Conservation (phyloP, 2,329 filamentous ascomycete species). For the Chaetomium strumarium region DNA sequence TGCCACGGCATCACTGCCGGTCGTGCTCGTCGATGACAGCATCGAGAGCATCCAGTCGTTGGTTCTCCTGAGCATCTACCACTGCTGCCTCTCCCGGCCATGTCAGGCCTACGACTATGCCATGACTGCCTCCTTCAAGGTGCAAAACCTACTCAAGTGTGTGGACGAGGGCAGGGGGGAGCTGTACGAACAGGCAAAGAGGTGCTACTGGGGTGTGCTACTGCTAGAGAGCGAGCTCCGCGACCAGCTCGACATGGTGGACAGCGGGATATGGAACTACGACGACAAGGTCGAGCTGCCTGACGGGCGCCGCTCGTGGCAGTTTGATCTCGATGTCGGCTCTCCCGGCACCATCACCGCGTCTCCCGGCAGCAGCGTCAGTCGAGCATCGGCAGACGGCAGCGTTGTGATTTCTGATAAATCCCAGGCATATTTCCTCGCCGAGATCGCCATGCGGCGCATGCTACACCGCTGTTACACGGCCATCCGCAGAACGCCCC, state of each 20-base stretch:
- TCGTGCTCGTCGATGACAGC: conserved; percentile 1
- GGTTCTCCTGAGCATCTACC: conserved; percentile 4
- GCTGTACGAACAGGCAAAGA: conserved; percentile 6
- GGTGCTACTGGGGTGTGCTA: conserved; percentile 3
- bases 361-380: background rate
- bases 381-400: background rate
- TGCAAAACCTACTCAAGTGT: background rate
- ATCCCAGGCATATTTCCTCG: conserved; percentile 4
- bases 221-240: conserved; percentile 4
- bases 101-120: conserved; percentile 5
- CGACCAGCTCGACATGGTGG: conserved; percentile 5
- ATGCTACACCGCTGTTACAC: conserved; percentile 6
- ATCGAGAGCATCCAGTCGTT: conserved; percentile 2
- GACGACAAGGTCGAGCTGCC: conserved; percentile 5
- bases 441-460: conserved; percentile 4
- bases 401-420: background rate
- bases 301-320: conserved; percentile 2
- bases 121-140: conserved; percentile 5
- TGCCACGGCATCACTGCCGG: conserved; percentile 3
- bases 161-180: background rate
- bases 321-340: conserved; percentile 1
- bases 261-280: conserved; percentile 7
- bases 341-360: background rate
- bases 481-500: conserved; percentile 5
- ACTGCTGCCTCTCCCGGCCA: conserved; percentile 1